A percentile compares a stretch with the other conserved stretches of the same genome.
These are phyloP conservation scores for Paraphaeosphaeria sporulosa DNA, from an alignment of 2,329 filamentous ascomycete genomes.

Conservation along the genomic window DNA sequence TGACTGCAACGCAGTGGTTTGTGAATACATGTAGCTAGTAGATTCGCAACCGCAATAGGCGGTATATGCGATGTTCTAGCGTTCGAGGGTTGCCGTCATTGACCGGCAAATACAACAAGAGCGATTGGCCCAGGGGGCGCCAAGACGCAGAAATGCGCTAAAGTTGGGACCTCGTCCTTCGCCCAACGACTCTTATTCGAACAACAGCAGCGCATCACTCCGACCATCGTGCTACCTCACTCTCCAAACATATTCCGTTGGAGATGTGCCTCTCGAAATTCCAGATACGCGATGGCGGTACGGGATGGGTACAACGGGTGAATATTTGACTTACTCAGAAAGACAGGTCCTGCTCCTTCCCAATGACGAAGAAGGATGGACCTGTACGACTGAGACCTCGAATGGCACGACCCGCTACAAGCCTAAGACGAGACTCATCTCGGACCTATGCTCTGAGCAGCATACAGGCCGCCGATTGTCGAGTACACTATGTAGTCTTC, in stretches of 20 bases:
- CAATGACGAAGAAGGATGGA: background rate
- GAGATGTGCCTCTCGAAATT: background rate
- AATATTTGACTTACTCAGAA: background rate
- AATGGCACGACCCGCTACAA: background rate
- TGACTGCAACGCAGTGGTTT: constrained; percentile 17
- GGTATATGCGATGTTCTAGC: constrained; percentile 20
- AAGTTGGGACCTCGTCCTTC: background rate
- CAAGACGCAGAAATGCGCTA: constrained; percentile 10
- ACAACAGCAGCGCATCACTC: background rate
- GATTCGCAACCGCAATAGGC: constrained; percentile 19
- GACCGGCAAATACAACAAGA: background rate
- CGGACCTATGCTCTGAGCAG: too few species aligned
- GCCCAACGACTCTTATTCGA: background rate
- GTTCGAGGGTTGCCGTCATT: constrained; percentile 1
- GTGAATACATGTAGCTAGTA: constrained; percentile 27
- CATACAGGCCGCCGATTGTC: too few species aligned
- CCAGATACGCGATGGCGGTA: background rate
- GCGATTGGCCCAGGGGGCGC: constrained; percentile 12
- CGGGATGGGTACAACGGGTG: background rate
- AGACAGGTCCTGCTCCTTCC: background rate
- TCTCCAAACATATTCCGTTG: background rate
- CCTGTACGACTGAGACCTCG: background rate
- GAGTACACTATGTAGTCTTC: too few species aligned
- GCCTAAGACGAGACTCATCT: too few species aligned
- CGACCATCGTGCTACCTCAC: background rate